Evolutionary conservation across 352 stramenopile species (phyloP), one percentile per base, ranked within the genome.

Genomic region (Thalassiosira oceanica): DNA sequence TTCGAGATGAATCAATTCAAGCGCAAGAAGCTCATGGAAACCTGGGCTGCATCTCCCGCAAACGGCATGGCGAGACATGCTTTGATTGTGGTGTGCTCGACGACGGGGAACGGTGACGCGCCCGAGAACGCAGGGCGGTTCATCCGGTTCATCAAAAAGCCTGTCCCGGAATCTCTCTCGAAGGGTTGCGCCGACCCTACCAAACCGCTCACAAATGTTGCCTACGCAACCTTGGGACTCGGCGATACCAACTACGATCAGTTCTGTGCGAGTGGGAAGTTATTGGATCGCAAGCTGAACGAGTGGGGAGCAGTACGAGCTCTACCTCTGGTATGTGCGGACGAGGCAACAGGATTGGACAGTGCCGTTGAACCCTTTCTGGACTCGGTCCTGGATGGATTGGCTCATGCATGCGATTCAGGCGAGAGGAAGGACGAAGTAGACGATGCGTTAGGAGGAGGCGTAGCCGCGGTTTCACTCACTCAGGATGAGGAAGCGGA

Each of bases 181-280:
- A 8, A 7, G 5, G 7, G 5, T 8, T 46, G 1, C 15, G 2
- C 20, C 31, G 18, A 42, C 27, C 21, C 24, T n/a, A 10, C 23
- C 28, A 33, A 15, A 15, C 61, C 80, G 41, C 86, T 97, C 24
- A 48, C 66, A 43, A 87, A 91, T 29, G 63, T 96, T 1, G 54
- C 61, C 4, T 98, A 90, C 78, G 88, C 86, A 18, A 92, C 98
- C 20, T 85, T 98, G 2, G 95, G 74, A 4, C 80, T 98, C 3
- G 95, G 95, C 20, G 95, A 98, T 77, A 98, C 94, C 35, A 98
- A 98, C 81, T 98, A 98, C 72, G 93, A 97, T 84, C 90, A 96
- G 73, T 98, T 98, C 57, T 98, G 94, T 75, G 92, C 94, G 43
- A 91, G 91, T 62, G 93, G 90, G 18, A 96, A 96, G 57, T 75